These are phyloP conservation scores for Cucurbita moschata DNA, from an alignment of 306 rosid species.

Conservation along the genomic window DNA sequence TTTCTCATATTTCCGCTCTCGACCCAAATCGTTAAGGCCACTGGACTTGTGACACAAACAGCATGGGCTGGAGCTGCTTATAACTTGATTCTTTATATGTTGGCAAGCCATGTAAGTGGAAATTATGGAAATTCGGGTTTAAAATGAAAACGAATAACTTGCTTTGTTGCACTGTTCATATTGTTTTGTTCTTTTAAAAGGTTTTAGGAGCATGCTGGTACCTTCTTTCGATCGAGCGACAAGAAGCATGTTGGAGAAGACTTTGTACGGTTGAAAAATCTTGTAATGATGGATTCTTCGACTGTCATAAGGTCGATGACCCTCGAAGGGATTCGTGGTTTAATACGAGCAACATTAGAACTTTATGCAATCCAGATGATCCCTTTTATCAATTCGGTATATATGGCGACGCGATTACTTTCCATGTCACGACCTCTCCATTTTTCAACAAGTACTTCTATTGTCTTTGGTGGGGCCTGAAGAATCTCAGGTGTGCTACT, in stretches of 20 bases:
- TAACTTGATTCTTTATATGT: slow-evolving; percentile 78
- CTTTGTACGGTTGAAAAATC: slow-evolving; percentile 29
- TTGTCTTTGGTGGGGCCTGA: slow-evolving; percentile 65
- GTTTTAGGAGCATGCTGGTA: slow-evolving; percentile 95
- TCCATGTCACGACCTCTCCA: slow-evolving; percentile 42
- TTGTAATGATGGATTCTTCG: slow-evolving; percentile 46
- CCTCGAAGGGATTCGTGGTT: slow-evolving; percentile 46
- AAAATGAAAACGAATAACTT: background rate
- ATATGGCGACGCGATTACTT: slow-evolving; percentile 60
- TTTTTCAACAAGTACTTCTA: slow-evolving; percentile 72
- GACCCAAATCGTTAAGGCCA: slow-evolving; percentile 67
- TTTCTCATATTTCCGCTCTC: slow-evolving; percentile 77
- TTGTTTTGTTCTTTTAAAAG: slow-evolving; percentile 18
- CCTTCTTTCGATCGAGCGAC: slow-evolving; percentile 66
- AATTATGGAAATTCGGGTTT: background rate
- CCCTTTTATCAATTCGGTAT: slow-evolving; percentile 52
- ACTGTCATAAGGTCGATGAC: slow-evolving; percentile 31
- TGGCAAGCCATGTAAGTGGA: slow-evolving; percentile 85
- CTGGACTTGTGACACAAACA: slow-evolving; percentile 79
- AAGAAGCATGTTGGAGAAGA: slow-evolving; percentile 88
- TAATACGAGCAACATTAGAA: slow-evolving; percentile 38
- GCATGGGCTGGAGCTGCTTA: slow-evolving; percentile 99
- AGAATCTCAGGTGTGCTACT: slow-evolving; percentile 54
- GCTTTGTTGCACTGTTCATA: background rate
- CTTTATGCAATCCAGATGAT: slow-evolving; percentile 36